Evolutionary conservation across 306 rosid species (phyloP).

Genomic region (Cotoneaster glaucophyllus): DNA sequence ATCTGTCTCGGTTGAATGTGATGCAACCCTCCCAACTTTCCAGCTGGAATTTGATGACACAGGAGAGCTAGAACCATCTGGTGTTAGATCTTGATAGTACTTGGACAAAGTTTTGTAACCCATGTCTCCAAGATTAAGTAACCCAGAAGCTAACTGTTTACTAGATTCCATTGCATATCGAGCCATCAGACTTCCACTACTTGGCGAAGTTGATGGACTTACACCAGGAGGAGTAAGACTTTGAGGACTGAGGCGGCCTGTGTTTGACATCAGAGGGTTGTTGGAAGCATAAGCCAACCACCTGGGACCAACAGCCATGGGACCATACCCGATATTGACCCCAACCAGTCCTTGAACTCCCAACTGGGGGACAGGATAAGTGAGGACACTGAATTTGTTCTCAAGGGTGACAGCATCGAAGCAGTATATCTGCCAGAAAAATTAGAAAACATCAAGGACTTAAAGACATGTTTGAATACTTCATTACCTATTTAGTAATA

Average conservation of each 20-base stretch:
- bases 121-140: constrained; percentile 85
- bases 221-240: constrained; percentile 82
- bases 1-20: constrained; percentile 64
- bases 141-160: constrained; percentile 85
- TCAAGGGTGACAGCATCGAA: constrained; percentile 93
- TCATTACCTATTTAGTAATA: constrained; percentile 17
- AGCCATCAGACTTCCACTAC: constrained; percentile 81
- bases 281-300: constrained; percentile 94
- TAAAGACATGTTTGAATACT: constrained; percentile 16
- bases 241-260: constrained; percentile 80
- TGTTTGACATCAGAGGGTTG: constrained; percentile 61
- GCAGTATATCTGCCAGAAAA: constrained; percentile 79
- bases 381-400: constrained; percentile 88
- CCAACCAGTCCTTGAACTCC: constrained; percentile 81
- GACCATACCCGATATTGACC: constrained; percentile 91
- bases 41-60: constrained; percentile 67
- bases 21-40: constrained; percentile 69
- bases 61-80: constrained; percentile 91
- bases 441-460: constrained; percentile 12
- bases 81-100: constrained; percentile 81
- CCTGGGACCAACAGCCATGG: constrained; percentile 92
- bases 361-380: constrained; percentile 91
- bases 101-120: constrained; percentile 89
- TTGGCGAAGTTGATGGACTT: constrained; percentile 94
- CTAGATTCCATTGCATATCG: constrained; percentile 98